These are phyloP conservation scores for Arctium lappa DNA, from an alignment of 129 eudicot species.

Conservation along the genomic window DNA sequence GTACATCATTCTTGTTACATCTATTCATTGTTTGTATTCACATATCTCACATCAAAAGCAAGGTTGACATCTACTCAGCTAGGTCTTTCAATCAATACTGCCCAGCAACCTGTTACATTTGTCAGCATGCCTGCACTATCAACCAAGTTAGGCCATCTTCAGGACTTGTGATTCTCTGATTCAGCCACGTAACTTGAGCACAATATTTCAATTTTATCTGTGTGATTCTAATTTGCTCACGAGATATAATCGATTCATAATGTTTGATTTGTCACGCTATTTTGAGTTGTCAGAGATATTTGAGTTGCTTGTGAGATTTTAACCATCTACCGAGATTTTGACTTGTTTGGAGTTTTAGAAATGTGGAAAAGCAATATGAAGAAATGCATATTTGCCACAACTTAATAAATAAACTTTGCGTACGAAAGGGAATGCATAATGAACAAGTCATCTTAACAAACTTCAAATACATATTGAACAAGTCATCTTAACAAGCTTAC, in stretches of 20 bases:
- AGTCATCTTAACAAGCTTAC: constrained; percentile 45
- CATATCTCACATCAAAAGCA: not conserved
- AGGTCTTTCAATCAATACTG: no score
- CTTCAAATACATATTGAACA: not conserved
- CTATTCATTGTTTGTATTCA: not conserved
- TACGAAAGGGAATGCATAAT: not conserved
- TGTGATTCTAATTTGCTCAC: not conserved
- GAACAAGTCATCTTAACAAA: not conserved
- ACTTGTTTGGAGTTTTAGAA: not conserved
- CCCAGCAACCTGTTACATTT: not conserved
- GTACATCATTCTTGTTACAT: not conserved
- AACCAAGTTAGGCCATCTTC: not conserved
- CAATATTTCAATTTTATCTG: not conserved
- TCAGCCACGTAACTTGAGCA: not conserved
- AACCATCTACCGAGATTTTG: not conserved
- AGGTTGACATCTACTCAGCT: not conserved
- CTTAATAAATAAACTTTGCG: not conserved
- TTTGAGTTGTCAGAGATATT: not conserved
- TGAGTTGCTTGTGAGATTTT: not conserved
- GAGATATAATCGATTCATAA: not conserved
- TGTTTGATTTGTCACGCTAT: not conserved
- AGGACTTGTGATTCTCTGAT: no score
- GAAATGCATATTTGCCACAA: constrained; percentile 12
- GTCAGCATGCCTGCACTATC: not conserved
- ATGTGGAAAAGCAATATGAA: constrained; percentile 12